Base-by-base conservation (phyloP, 2,329 filamentous ascomycete species). In the Verticillium tricorpus region DNA sequence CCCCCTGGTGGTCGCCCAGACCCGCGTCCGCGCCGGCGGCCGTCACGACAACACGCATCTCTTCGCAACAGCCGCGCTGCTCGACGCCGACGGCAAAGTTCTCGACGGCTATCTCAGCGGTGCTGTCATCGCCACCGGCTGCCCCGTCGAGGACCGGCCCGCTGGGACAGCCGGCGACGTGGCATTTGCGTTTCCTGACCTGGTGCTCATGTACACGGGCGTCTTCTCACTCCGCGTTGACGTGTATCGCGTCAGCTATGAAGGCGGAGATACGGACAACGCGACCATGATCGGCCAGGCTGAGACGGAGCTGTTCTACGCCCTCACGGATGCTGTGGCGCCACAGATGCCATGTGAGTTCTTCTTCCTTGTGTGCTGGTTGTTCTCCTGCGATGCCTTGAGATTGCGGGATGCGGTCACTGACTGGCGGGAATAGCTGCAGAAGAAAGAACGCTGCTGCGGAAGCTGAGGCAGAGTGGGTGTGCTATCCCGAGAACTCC, bases 151-250 rank as follows among this genome's bases (percentile, higher is more conserved):
- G 15, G 58, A 67, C 15, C 7, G 67, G 11, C 5, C 28, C 28
- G 28, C 28, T 4, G 28, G 28, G 28, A 28, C 28, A 28, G 58
- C 63, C 4, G 59, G 65, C 3, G 61, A 64, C 1, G 60, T 69
- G 3, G 60, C 67, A 6, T 75, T 72, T 56, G 60, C 66, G 5
- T 74, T 73, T 37, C 8, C 63, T 2, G 62, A 72, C 31, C 65
- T 74, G 28, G 60, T 62, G 2, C 67, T 74, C n/a, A 22, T 45
- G 0, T 32, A 45, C 5, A 59, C 62, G 1, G 73, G 73, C 0
- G 57, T 50, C 5, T 75, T 69, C 56, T 66, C 55, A 2, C 64
- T 75, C 45, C 68, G 68, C 17, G 52, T 75, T 6, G 72, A 74
- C 35, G 39, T 72, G 1, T 73, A 73, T 60, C 65, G 66, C 40